Base-by-base conservation (phyloP, 2,329 filamentous ascomycete species). In the Alternaria sp. region DNA sequence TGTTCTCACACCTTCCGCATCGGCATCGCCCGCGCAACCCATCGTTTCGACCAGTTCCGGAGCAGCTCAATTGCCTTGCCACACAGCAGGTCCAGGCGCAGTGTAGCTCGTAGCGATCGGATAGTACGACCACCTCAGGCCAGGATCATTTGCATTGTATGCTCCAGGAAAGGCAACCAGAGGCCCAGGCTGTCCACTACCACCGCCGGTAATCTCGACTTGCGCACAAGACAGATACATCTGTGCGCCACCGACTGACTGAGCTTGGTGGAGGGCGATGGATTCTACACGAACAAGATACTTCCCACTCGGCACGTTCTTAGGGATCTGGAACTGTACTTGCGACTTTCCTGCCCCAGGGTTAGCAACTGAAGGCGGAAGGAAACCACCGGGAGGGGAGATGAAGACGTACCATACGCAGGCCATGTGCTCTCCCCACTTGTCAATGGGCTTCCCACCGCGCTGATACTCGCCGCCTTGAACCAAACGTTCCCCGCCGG, bases 191-290 rank as follows among this genome's bases (percentile, higher is more conserved):
- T 49, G 75, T 51, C 78, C 79, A 55, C 64, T 75, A 6, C 80
- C 80, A 23, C 76, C 73, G 10, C 78, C 78, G 6, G 75, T 77
- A 60, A 84, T 76, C 61, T 81, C 76, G 52, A 85, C 67, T 70
- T 85, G 83, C 0, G 80, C 81, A 67, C 83, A 84, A 11, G 77
- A 77, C 30, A 83, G 77, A 69, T 84, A 84, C 60, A 84, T 82
- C 71, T 84, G 78, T 7, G 78, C 79, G 46, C 78, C 78, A 9
- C 73, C 74, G 6, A 68, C 64, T 15, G 60, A 69, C 21, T 69
- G 66, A 6, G 78, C 81, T 59, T 80, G 77, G 62, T 83, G 81
- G 15, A 84, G 73, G 2, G 77, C 82, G 49, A 85, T 83, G 54
- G 82, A 82, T 66, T 85, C 83, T 17, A 81, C 77, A 10, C 82